Evolutionary conservation across 441 rosid species (phyloP).

Genomic region (Gossypium laxum): DNA sequence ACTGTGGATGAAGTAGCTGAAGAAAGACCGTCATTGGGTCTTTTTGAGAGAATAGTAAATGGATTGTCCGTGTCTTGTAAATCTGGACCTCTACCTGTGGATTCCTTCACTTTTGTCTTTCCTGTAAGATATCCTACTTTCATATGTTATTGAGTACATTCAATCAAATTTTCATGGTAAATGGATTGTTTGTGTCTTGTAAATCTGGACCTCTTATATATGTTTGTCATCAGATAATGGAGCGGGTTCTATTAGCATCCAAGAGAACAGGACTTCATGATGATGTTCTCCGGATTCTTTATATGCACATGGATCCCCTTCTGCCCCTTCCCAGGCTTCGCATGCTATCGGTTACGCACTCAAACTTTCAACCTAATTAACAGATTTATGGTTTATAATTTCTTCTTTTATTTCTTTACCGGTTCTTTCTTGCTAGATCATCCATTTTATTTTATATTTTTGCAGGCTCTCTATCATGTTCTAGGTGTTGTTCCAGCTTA

Average conservation of each 20-base stretch:
- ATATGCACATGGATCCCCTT: constrained; percentile 82
- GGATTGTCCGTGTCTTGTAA: constrained; percentile 75
- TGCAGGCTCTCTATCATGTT: constrained; percentile 90
- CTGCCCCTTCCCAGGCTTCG: constrained; percentile 93
- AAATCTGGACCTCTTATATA: constrained; percentile 58
- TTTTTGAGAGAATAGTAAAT: constrained; percentile 69
- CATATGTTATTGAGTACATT: neutral
- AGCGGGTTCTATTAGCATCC: constrained; percentile 63
- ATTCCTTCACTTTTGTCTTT: constrained; percentile 82
- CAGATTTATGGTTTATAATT: neutral
- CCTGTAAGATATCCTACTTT: constrained; percentile 49
- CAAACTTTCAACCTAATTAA: constrained; percentile 20
- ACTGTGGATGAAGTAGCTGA: constrained; percentile 41
- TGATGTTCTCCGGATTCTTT: constrained; percentile 70
- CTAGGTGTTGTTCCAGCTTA: constrained; percentile 81
- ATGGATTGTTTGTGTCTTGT: constrained; percentile 67
- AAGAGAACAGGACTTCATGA: constrained; percentile 79
- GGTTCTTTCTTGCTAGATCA: constrained; percentile 8
- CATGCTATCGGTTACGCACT: constrained; percentile 72
- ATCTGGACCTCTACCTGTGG: constrained; percentile 91
- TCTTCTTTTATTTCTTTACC: neutral
- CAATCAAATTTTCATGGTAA: neutral
- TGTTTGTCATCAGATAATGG: constrained; percentile 61
- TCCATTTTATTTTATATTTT: constrained; percentile 8
- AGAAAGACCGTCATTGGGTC: constrained; percentile 47